phyloP scores from a whole-genome alignment of 495 filamentous ascomycete species.

The Penicillium crystallinum region DNA sequence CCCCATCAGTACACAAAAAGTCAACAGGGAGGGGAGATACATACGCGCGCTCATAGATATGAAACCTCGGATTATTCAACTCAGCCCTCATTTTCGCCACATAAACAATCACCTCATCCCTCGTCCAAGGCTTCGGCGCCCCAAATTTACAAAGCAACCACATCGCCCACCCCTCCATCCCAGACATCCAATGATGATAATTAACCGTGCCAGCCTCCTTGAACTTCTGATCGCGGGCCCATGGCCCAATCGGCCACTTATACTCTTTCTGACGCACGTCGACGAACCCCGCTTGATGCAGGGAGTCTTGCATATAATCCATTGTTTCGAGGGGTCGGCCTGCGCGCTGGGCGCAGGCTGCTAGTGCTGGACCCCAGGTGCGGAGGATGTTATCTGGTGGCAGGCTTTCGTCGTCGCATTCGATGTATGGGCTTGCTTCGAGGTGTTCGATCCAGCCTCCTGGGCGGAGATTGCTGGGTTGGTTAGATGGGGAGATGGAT shows the following conservation, averaged over 20 bases:
- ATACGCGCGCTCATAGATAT: constrained; percentile 18
- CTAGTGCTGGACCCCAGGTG: constrained; percentile 14
- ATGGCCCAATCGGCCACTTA: constrained; percentile 22
- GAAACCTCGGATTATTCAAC: constrained; percentile 18
- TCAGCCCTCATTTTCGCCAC: constrained; percentile 16
- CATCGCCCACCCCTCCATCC: constrained; percentile 25
- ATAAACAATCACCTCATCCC: constrained; percentile 23
- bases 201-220: constrained; percentile 21
- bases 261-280: constrained; percentile 17
- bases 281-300: constrained; percentile 29
- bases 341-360: constrained; percentile 12
- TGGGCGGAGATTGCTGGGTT: constrained; percentile 28
- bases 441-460: constrained; percentile 53
- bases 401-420: constrained; percentile 41
- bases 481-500: background rate
- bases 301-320: constrained; percentile 13
- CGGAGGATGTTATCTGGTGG: constrained; percentile 24
- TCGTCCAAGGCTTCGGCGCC: constrained; percentile 18
- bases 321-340: constrained; percentile 13
- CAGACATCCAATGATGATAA: constrained; percentile 17
- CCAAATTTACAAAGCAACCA: constrained; percentile 25
- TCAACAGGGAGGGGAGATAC: background rate
- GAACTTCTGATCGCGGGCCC: constrained; percentile 17
- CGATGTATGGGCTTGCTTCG: constrained; percentile 37
- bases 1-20: background rate